Conservation (phyloP, 768 basidiomycete species). For the Artomyces pyxidatus region DNA sequence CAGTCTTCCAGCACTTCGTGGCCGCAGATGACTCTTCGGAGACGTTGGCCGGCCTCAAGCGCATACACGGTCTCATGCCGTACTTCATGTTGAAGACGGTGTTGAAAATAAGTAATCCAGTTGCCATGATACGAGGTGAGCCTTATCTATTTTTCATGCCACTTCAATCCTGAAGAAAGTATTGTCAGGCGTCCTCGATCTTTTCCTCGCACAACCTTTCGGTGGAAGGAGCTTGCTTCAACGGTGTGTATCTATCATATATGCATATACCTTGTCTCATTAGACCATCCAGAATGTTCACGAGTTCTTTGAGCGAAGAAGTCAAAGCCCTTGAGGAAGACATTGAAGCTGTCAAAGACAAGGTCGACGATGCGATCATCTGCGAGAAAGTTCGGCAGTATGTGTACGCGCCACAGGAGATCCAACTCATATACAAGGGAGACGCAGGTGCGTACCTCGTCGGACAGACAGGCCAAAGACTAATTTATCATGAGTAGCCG, state of each 20-base stretch:
- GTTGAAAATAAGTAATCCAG: constrained; percentile 88
- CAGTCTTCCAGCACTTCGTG: constrained; percentile 91
- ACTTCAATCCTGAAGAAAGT: not conserved
- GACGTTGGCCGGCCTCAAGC: constrained; percentile 78
- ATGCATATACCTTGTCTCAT: not conserved
- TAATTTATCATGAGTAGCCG: constrained; percentile 30
- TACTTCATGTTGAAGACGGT: constrained; percentile 94
- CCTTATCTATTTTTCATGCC: constrained; percentile 2
- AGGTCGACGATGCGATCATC: constrained; percentile 81
- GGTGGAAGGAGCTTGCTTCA: constrained; percentile 90
- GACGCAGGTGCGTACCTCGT: constrained; percentile 69
- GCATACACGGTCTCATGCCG: constrained; percentile 94
- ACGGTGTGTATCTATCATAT: constrained; percentile 37
- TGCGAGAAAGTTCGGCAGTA: constrained; percentile 85
- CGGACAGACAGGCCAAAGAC: too few species aligned
- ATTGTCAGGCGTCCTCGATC: constrained; percentile 60
- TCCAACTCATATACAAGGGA: constrained; percentile 72
- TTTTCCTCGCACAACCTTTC: constrained; percentile 96
- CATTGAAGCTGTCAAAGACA: constrained; percentile 78
- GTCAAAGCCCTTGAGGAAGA: constrained; percentile 79
- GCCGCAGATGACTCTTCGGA: constrained; percentile 91
- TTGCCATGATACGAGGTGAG: constrained; percentile 88
- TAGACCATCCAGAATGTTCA: constrained; percentile 71
- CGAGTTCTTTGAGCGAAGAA: constrained; percentile 85
- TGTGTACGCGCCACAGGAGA: constrained; percentile 80